Conservation (phyloP, 2,329 filamentous ascomycete species). For the Nothophoma quercina region DNA sequence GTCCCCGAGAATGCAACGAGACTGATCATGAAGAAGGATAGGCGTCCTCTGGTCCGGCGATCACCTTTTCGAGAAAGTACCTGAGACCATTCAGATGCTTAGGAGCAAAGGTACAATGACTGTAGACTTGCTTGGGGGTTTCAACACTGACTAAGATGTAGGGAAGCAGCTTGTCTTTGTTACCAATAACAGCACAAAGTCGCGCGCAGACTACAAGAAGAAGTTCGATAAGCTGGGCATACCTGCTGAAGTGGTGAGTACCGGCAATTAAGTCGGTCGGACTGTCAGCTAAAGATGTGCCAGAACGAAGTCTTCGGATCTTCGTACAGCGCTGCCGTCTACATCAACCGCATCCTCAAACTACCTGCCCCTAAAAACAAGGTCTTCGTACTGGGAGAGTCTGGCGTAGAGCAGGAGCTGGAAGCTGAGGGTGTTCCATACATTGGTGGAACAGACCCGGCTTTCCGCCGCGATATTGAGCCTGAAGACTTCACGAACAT, state of each 20-base stretch:
- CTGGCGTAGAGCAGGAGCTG: conserved; percentile 89
- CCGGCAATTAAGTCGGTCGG: neutral
- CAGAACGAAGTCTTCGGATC: conserved; percentile 95
- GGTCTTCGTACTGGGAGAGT: conserved; percentile 92
- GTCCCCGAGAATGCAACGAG: neutral
- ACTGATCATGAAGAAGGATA: conserved; percentile 60
- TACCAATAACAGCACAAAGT: conserved; percentile 99
- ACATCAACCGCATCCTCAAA: conserved; percentile 90
- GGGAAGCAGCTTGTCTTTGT: conserved; percentile 95
- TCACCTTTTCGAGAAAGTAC: conserved; percentile 82
- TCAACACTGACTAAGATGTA: conserved; percentile 45
- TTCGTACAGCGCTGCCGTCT: conserved; percentile 92
- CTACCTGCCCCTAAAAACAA: conserved; percentile 83
- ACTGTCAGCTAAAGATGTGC: conserved; percentile 6
- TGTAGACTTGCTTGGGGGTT: too few species aligned
- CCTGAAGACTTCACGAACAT: conserved; percentile 82
- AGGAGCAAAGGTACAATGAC: conserved; percentile 73
- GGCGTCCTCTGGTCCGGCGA: conserved; percentile 97
- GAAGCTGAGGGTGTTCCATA: conserved; percentile 78
- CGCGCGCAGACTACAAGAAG: conserved; percentile 87
- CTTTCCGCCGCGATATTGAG: conserved; percentile 77
- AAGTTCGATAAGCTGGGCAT: conserved; percentile 87
- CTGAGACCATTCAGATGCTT: conserved; percentile 84
- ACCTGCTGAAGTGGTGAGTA: conserved; percentile 68
- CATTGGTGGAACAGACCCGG: conserved; percentile 85